Evolutionary conservation across 352 stramenopile genomes (phyloP), one percentile per base, ranked within the genome.

Genomic region (Pythium dissotocum): DNA sequence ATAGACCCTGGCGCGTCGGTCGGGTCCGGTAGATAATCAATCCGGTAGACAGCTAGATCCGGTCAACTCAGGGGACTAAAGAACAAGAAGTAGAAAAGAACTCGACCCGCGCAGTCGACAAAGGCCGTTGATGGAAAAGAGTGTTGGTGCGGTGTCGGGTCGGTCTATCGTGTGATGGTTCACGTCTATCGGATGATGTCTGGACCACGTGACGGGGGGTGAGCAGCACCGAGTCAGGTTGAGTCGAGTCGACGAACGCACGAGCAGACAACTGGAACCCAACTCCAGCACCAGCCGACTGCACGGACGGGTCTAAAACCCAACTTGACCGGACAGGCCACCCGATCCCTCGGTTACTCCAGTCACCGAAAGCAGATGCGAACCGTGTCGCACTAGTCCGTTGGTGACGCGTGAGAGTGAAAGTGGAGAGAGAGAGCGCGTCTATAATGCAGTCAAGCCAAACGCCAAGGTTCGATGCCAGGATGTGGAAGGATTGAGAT

Each of bases 321-420:
- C 7, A 44, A 44, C 36, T 44, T 12, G 12, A 44, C 36, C 12
- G 7, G 4, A 44, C 36, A 44, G 36, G 36, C 36, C 36, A 44
- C 36, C 36, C 6, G 36, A 44, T 44, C 7, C 36, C 36, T 44
- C 18, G 55, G 28, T 26, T n/a, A 32, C 13, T 33, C n/a, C 35
- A 24, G 18, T 26, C 55, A 61, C 55, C 55, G 55, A 61, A 61
- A 61, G 32, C 55, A 61, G 55, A 61, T 61, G 55, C 35, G 55
- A 61, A 61, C 55, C 55, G 55, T 61, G 55, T 58, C 52, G 21
- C 52, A 58, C 8, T 54, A 14, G 36, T 44, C 36, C 10, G 36
- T 3, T 2, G 10, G 36, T 44, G 36, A 44, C 36, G 36, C 36
- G 36, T 44, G 36, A 44, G 21, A 24, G 21, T 24, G 21, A 24